Evolutionary conservation across 108 stramenopile species (phyloP).

Genomic region (Aurantiochytrium sp.): DNA sequence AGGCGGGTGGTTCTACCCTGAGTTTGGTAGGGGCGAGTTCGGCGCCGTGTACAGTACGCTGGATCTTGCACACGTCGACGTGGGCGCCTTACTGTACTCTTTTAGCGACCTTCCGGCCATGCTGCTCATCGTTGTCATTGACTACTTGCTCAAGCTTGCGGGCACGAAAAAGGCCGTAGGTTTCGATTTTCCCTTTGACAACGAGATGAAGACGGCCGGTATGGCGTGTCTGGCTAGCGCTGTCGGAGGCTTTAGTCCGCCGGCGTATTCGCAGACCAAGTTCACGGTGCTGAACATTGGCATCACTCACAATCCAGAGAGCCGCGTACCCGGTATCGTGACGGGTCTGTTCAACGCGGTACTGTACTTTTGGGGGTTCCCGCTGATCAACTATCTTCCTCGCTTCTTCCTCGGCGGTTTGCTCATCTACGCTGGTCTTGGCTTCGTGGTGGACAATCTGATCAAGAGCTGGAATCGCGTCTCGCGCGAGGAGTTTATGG

Average conservation of each 20-base stretch:
- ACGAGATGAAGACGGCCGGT: conserved; percentile 1
- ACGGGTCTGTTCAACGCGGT: background rate
- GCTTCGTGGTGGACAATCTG: background rate
- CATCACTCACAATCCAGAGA: background rate
- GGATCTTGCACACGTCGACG: background rate
- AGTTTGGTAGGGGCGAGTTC: background rate
- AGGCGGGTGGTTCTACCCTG: background rate
- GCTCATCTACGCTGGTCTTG: background rate
- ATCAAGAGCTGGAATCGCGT: background rate
- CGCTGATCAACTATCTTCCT: conserved; percentile 1
- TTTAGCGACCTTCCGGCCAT: background rate
- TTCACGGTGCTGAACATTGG: background rate
- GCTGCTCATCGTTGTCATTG: background rate
- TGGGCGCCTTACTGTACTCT: background rate
- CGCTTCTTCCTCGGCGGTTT: background rate
- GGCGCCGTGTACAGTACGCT: background rate
- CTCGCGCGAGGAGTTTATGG: background rate
- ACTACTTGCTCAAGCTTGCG: conserved; percentile 16
- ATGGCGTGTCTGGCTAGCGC: background rate
- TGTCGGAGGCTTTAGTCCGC: background rate
- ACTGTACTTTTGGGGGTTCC: background rate
- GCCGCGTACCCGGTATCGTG: background rate
- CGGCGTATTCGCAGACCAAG: background rate
- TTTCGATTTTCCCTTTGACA: background rate
- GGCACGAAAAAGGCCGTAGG: background rate